A percentile compares a stretch with the other conserved stretches of the same genome.
Evolutionary conservation across 2,329 filamentous ascomycete genomes (phyloP).

Genomic region (Trichoderma endophyticum): DNA sequence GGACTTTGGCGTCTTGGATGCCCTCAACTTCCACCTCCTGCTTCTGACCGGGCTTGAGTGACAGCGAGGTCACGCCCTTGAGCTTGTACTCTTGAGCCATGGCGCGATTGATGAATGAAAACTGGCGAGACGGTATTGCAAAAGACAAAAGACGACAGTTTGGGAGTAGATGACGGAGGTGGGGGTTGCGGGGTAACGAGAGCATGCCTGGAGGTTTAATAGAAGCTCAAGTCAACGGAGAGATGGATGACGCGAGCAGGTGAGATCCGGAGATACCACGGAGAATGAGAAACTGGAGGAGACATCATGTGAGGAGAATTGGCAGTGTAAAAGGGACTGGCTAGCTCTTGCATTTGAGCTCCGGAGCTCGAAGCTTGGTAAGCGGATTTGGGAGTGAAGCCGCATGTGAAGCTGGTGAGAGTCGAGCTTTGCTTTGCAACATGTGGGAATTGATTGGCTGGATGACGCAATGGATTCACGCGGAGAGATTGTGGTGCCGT

Average conservation of each 20-base stretch:
- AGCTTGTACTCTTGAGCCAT: conserved; percentile 65
- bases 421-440: conserved; percentile 21
- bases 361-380: not conserved
- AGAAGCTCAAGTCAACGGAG: conserved; percentile 6
- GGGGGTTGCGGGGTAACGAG: conserved; percentile 20
- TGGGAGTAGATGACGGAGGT: conserved; percentile 12
- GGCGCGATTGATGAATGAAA: conserved; percentile 31
- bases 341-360: not conserved
- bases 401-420: not conserved
- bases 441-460: conserved; percentile 22
- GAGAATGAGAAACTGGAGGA: not conserved
- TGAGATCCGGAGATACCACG: not conserved
- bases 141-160: not conserved
- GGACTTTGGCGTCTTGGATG: conserved; percentile 71
- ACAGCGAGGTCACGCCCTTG: conserved; percentile 71
- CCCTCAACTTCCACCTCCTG: conserved; percentile 88
- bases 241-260: not conserved
- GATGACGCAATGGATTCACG: not conserved
- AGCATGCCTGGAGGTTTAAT: conserved; percentile 4
- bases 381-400: not conserved
- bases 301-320: not conserved
- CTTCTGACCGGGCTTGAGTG: conserved; percentile 77
- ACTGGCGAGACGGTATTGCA: conserved; percentile 11
- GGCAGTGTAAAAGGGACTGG: not conserved
- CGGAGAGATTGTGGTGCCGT: not conserved